Conservation (phyloP, 139 green algal species). For the Ulvella scutata region DNA sequence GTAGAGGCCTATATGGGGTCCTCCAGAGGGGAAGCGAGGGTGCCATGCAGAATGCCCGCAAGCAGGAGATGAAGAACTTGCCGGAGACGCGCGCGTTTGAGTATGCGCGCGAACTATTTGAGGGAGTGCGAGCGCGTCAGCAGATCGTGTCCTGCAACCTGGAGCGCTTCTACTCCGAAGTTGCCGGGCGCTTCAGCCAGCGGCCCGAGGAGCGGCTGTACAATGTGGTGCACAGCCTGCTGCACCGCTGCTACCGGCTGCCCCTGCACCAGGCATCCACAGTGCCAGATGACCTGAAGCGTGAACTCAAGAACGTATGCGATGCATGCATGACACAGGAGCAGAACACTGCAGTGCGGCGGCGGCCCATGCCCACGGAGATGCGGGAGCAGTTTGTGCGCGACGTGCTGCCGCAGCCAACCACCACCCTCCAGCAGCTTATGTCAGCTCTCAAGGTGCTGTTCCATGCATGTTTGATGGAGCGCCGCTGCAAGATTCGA, state of each 20-base stretch:
- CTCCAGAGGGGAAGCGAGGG: no score
- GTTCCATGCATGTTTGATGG: no score
- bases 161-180: conserved; percentile 19
- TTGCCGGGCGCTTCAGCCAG: conserved; percentile 59
- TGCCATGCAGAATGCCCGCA: no score
- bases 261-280: conserved; percentile 28
- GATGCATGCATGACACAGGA: conserved; percentile 43
- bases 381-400: conserved; percentile 71
- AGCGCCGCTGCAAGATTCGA: no score
- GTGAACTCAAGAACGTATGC: conserved; percentile 73
- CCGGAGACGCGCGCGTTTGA: conserved; percentile 26
- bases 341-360: neutral
- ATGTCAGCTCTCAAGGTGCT: conserved; percentile 60
- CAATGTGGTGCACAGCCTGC: conserved; percentile 80
- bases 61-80: conserved; percentile 1
- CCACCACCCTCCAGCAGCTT: conserved; percentile 64
- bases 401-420: conserved; percentile 68
- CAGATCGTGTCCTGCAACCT: conserved; percentile 1
- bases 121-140: conserved; percentile 27
- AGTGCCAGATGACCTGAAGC: conserved; percentile 58
- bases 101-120: conserved; percentile 61
- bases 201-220: conserved; percentile 85
- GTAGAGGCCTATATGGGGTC: no score
- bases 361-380: conserved; percentile 19
- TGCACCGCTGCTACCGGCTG: conserved; percentile 74